A percentile compares a stretch with the other conserved stretches of the same genome.
Conservation (phyloP, 2,329 filamentous ascomycete species). For the Teratosphaeria epicoccoides region DNA sequence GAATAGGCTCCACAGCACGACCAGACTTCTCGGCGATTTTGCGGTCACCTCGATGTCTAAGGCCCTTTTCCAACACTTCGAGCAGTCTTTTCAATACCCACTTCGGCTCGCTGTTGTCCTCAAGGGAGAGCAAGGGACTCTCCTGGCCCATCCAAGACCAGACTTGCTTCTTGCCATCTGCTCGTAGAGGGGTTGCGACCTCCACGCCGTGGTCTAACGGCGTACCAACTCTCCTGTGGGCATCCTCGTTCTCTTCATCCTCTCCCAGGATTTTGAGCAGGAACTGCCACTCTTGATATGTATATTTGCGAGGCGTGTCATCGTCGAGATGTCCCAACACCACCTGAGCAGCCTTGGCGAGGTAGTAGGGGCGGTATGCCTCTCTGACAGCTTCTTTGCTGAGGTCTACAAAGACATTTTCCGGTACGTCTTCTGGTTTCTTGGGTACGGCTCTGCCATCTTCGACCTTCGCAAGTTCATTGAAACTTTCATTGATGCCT, state of each 20-base stretch:
- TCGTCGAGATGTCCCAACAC: slow-evolving; percentile 27
- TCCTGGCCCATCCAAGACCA: slow-evolving; percentile 11
- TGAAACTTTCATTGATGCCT: slow-evolving; percentile 2
- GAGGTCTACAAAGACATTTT: slow-evolving; percentile 1
- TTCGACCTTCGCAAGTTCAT: slow-evolving; percentile 4
- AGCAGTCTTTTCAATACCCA: slow-evolving; percentile 34
- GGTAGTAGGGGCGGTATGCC: slow-evolving; percentile 4
- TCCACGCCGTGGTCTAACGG: slow-evolving; percentile 1
- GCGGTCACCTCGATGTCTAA: slow-evolving; percentile 14
- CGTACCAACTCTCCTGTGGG: slow-evolving; percentile 4
- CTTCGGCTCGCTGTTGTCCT: slow-evolving; percentile 28
- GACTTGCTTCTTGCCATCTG: neutral
- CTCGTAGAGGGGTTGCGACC: slow-evolving; percentile 3
- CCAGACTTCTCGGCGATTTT: neutral
- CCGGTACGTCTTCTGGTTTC: slow-evolving; percentile 15
- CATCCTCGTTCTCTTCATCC: slow-evolving; percentile 13
- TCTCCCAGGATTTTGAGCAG: slow-evolving; percentile 33
- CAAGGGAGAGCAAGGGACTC: slow-evolving; percentile 14
- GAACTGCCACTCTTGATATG: slow-evolving; percentile 28
- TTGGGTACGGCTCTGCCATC: slow-evolving; percentile 2
- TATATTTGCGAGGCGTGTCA: slow-evolving; percentile 9
- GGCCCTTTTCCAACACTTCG: slow-evolving; percentile 28
- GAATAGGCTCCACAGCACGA: neutral
- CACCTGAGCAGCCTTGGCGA: slow-evolving; percentile 31
- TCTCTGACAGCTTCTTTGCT: slow-evolving; percentile 1